phyloP scores from a whole-genome alignment of 805 yeast genomes.

The Hyphopichia homilentoma region DNA sequence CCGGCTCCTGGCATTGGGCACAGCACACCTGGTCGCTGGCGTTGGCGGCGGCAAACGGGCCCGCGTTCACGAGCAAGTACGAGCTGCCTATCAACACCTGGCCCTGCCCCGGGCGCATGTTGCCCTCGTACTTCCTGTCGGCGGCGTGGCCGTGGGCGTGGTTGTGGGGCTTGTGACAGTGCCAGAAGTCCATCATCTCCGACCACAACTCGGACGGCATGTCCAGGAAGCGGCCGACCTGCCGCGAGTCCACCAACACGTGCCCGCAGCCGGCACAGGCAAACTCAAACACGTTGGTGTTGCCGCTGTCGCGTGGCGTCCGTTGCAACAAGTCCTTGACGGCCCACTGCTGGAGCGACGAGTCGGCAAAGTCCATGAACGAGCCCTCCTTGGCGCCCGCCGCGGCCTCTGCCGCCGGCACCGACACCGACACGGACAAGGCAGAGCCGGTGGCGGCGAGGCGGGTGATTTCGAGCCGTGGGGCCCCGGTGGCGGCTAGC shows the following conservation, averaged over 20 bases:
- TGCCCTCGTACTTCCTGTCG: conserved; percentile 34
- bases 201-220: conserved; percentile 94
- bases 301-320: conserved; percentile 22
- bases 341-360: conserved; percentile 35
- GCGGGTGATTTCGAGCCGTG: not conserved
- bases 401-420: too few relatives aligned
- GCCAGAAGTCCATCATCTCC: conserved; percentile 97
- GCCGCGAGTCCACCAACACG: conserved; percentile 23
- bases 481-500: not conserved
- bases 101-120: conserved; percentile 40
- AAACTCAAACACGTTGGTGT: conserved; percentile 23
- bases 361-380: conserved; percentile 8
- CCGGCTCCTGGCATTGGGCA: conserved; percentile 23
- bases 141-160: conserved; percentile 16
- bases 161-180: conserved; percentile 75
- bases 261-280: conserved; percentile 29
- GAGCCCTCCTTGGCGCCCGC: conserved; percentile 5
- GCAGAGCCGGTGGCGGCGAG: conserved; percentile 2
- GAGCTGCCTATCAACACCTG: conserved; percentile 53
- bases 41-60: conserved; percentile 6
- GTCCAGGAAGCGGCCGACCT: conserved; percentile 40
- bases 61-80: conserved; percentile 43
- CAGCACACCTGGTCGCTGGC: conserved; percentile 23
- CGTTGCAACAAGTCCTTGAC: conserved; percentile 33
- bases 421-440: conserved; percentile 3